phyloP scores from a whole-genome alignment of 192 early-diverging fungal genomes.

The Obelidium mucronatum region DNA sequence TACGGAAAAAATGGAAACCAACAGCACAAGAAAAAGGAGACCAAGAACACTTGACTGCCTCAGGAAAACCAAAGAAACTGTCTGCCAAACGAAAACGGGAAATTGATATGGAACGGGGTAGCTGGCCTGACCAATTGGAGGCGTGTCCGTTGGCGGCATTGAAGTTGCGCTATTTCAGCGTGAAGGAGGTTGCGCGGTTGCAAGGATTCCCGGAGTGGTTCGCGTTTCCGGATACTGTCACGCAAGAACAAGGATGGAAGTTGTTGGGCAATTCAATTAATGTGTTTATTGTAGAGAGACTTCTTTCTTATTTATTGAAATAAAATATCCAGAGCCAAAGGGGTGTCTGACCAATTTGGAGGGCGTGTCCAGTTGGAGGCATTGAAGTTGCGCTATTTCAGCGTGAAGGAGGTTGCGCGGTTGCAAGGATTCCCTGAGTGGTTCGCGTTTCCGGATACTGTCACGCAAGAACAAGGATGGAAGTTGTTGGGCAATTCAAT shows the following conservation, averaged over 20 bases:
- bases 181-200: conserved; percentile 24
- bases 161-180: conserved; percentile 27
- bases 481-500: no score
- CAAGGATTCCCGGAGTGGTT: conserved; percentile 50
- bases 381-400: no score
- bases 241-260: conserved; percentile 75
- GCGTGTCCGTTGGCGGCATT: conserved; percentile 22
- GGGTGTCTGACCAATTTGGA: no score
- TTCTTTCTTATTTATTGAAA: conserved; percentile 62
- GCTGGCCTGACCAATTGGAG: conserved; percentile 21
- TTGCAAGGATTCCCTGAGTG: no score
- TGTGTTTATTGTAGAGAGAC: conserved; percentile 71
- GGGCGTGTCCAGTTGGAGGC: no score
- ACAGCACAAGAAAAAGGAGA: neutral
- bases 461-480: no score
- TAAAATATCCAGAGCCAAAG: no score
- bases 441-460: no score
- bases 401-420: no score
- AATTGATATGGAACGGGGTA: conserved; percentile 32
- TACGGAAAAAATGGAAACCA: neutral
- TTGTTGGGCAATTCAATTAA: conserved; percentile 84
- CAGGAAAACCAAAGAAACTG: neutral
- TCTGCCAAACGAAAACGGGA: conserved; percentile 22
- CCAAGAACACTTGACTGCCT: neutral
- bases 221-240: conserved; percentile 67